phyloP scores from a whole-genome alignment of 2,329 filamentous ascomycete genomes.

The Fragosphaeria purpurea region DNA sequence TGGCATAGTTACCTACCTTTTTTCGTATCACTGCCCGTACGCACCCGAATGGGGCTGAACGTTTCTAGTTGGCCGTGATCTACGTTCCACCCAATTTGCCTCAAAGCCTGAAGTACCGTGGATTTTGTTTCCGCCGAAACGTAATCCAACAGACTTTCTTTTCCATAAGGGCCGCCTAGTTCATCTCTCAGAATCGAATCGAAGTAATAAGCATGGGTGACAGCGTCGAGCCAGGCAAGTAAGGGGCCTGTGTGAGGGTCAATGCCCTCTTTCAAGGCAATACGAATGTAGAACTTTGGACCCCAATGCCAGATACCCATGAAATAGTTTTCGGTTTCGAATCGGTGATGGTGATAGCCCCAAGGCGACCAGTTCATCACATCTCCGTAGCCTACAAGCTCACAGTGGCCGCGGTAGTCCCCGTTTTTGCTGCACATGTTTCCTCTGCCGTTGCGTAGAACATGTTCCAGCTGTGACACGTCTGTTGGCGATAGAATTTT shows the following conservation, averaged over 20 bases:
- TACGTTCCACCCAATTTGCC: conserved; percentile 54
- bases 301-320: conserved; percentile 43
- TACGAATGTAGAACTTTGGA: conserved; percentile 40
- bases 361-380: conserved; percentile 21
- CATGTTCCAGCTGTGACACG: conserved; percentile 53
- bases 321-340: conserved; percentile 44
- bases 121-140: conserved; percentile 33
- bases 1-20: conserved; percentile 15
- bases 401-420: conserved; percentile 23
- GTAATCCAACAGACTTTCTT: conserved; percentile 27
- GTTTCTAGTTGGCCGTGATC: conserved; percentile 57
- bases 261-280: conserved; percentile 49
- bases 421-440: conserved; percentile 31
- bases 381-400: conserved; percentile 30
- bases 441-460: conserved; percentile 45
- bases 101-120: conserved; percentile 26
- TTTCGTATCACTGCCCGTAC: conserved; percentile 20
- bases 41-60: conserved; percentile 35
- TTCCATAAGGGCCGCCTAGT: conserved; percentile 26
- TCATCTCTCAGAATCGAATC: conserved; percentile 26
- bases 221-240: conserved; percentile 29
- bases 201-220: conserved; percentile 30
- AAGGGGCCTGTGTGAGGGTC: conserved; percentile 22
- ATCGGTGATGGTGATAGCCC: conserved; percentile 25
- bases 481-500: conserved; percentile 53